Base-by-base conservation (phyloP, 352 stramenopile genomes). In the Globisporangium orthogonon region DNA sequence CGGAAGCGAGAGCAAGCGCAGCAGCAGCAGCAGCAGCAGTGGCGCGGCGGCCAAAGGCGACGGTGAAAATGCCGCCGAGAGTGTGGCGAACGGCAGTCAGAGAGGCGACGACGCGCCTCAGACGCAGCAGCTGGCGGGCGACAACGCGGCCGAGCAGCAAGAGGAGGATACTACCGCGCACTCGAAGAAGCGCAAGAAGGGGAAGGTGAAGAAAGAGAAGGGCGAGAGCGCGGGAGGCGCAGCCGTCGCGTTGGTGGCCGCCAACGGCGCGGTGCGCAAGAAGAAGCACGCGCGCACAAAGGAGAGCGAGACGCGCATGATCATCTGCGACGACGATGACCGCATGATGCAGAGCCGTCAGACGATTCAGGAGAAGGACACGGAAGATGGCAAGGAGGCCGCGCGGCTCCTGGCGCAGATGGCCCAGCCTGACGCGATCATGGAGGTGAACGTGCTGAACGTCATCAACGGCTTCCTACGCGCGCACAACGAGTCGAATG, bases 401-500 rank as follows among this genome's bases (percentile, higher is more conserved):
- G 78, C 75, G 7, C 78, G 69, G 2, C 52, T 92, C 50, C 66
- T 93, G 48, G 76, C 87, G 15, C 68, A 86, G 28, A 58, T 95
- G 39, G 78, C 79, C 7, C 76, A 80, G 48, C 80, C 81, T 0
- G 85, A 95, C 41, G 71, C 85, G 10, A 90, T 95, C 56, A 92
- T 95, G 85, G 85, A 95, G 56, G 64, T 72, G 37, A 87, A 87
- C 57, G 83, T 93, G 43, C 56, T 95, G 23, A 65, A 71, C 4
- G 66, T 89, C 7, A 95, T 95, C 60, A 95, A 95, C 67, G 79
- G 78, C 6, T 95, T 95, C 49, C 55, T 95, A 48, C 72, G 83
- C 52, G 76, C 78, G 11, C 80, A 95, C 59, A 87, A 78, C 2
- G 83, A 87, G 28, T 77, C 81, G 2, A 86, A 95, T 58, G 85